These are phyloP conservation scores for Pythium insidiosum DNA, from an alignment of 352 stramenopile species.

Conservation along the genomic window DNA sequence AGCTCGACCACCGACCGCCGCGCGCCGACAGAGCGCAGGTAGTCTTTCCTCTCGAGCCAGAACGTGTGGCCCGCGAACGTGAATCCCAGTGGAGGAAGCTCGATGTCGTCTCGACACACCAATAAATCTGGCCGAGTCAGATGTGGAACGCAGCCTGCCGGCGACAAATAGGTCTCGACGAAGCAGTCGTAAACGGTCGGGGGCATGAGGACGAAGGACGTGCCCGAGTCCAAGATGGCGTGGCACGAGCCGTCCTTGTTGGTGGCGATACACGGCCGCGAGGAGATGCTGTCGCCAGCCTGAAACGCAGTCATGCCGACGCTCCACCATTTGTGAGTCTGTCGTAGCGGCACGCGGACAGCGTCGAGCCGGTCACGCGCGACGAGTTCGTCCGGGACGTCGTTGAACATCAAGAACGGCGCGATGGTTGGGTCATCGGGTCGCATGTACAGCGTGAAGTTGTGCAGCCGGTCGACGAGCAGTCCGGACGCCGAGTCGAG, in stretches of 20 bases:
- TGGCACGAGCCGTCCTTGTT: slow-evolving; percentile 14
- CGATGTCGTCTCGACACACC: no score
- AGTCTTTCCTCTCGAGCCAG: slow-evolving; percentile 49
- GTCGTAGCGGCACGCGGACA: slow-evolving; percentile 44
- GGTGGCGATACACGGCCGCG: no score
- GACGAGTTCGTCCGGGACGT: slow-evolving; percentile 53
- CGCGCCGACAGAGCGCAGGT: slow-evolving; percentile 24
- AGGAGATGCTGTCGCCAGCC: no score
- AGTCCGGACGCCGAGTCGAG: slow-evolving; percentile 33
- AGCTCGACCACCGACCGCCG: slow-evolving; percentile 24
- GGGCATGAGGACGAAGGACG: slow-evolving; percentile 26
- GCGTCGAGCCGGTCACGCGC: slow-evolving; percentile 24
- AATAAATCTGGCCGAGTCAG: no score
- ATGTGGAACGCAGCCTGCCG: slow-evolving; percentile 28
- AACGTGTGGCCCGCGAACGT: no score
- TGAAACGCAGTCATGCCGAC: slow-evolving; percentile 66
- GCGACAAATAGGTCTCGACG: slow-evolving; percentile 31
- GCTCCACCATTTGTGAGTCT: slow-evolving; percentile 53
- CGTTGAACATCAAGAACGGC: slow-evolving; percentile 67
- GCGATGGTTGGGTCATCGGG: slow-evolving; percentile 27
- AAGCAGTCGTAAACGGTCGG: slow-evolving; percentile 22
- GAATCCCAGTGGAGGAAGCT: no score
- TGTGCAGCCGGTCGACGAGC: slow-evolving; percentile 51
- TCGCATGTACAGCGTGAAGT: slow-evolving; percentile 63
- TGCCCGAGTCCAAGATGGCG: slow-evolving; percentile 31